These are phyloP conservation scores for Datura wrightii DNA, from an alignment of 257 asterid genomes.

Conservation along the genomic window DNA sequence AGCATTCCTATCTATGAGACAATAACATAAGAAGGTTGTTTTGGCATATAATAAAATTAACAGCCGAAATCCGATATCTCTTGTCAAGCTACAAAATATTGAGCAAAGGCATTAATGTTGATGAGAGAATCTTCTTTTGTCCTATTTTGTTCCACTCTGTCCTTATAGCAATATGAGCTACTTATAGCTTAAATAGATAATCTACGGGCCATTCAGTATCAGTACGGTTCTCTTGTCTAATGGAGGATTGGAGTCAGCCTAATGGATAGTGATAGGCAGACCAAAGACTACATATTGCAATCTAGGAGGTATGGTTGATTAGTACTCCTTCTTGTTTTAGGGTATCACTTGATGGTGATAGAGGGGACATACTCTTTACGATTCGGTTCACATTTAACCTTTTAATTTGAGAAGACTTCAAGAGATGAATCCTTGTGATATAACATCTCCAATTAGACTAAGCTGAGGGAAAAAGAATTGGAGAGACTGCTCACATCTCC, in stretches of 20 bases:
- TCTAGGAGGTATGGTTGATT: neutral
- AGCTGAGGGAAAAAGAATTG: neutral
- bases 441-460: neutral
- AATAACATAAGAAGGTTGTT: conserved; percentile 9
- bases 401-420: conserved; percentile 1
- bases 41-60: neutral
- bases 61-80: neutral
- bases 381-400: neutral
- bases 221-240: conserved; percentile 9
- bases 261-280: neutral
- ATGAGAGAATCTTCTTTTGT: neutral
- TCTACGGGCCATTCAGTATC: neutral
- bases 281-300: conserved; percentile 11
- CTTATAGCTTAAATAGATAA: neutral
- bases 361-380: neutral
- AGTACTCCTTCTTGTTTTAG: neutral
- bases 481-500: neutral
- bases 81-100: conserved; percentile 11
- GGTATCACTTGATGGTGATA: conserved; percentile 4
- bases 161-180: neutral
- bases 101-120: conserved; percentile 4
- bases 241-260: neutral
- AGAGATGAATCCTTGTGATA: conserved; percentile 2
- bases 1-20: neutral
- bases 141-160: neutral